A percentile compares a stretch with the other conserved stretches of the same genome.
Conservation (phyloP, 176 grass and related monocot genomes). For the Triticum monococcum region DNA sequence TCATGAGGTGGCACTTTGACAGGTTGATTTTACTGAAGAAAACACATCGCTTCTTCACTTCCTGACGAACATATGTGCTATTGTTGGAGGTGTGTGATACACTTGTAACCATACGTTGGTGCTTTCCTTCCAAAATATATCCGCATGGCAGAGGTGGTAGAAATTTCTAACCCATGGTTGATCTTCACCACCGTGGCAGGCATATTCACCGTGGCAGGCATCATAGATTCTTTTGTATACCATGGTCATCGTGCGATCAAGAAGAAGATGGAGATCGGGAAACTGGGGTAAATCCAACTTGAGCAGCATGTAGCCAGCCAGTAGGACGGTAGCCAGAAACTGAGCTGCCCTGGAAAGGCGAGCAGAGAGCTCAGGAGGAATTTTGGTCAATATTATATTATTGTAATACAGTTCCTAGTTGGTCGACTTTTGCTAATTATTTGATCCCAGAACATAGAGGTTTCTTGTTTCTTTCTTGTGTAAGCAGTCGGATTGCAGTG, state of each 20-base stretch:
- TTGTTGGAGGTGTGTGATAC: slow-evolving; percentile 71
- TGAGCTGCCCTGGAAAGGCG: neutral
- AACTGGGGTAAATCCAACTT: slow-evolving; percentile 30
- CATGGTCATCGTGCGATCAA: slow-evolving; percentile 92
- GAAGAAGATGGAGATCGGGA: slow-evolving; percentile 97
- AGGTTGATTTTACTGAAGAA: slow-evolving; percentile 97
- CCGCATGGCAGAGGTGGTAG: neutral
- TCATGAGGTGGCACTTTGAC: slow-evolving; percentile 17
- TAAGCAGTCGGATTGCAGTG: neutral
- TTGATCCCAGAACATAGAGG: neutral
- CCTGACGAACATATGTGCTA: slow-evolving; percentile 92
- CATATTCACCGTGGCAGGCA: slow-evolving; percentile 77
- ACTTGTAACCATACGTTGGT: neutral
- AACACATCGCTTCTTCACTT: slow-evolving; percentile 93
- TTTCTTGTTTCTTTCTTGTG: neutral
- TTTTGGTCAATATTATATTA: slow-evolving; percentile 22
- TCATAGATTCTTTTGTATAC: slow-evolving; percentile 92
- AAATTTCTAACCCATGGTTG: neutral
- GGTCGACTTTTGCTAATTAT: slow-evolving; percentile 7
- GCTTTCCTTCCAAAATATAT: neutral
- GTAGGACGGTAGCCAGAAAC: slow-evolving; percentile 24
- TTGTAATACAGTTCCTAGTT: neutral
- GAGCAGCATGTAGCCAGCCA: slow-evolving; percentile 6
- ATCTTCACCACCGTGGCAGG: slow-evolving; percentile 55
- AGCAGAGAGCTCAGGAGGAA: slow-evolving; percentile 15